These are phyloP conservation scores for Ramalina intermedia DNA, from an alignment of 495 filamentous ascomycete species.

Conservation along the genomic window DNA sequence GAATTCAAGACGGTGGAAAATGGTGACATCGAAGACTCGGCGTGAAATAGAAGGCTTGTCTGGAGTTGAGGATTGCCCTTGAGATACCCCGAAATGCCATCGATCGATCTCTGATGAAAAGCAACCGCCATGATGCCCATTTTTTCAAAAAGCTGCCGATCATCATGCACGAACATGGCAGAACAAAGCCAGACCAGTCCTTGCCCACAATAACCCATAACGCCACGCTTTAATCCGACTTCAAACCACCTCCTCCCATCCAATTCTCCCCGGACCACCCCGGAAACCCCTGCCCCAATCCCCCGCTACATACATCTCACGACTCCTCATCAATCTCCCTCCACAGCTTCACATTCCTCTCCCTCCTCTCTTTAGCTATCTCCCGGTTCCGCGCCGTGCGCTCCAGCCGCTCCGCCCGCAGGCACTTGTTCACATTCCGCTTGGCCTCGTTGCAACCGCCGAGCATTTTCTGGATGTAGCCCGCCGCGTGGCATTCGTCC, in stretches of 20 bases:
- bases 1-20: constrained; percentile 2
- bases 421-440: constrained; percentile 62
- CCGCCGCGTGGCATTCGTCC: constrained; percentile 87
- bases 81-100: not conserved
- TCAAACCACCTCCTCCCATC: not conserved
- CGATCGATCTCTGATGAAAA: too few species aligned
- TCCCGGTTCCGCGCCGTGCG: constrained; percentile 65
- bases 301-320: constrained; percentile 17
- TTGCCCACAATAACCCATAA: not conserved
- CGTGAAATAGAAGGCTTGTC: not conserved
- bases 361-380: constrained; percentile 49
- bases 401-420: constrained; percentile 62
- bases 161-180: not conserved
- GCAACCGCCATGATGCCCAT: not conserved
- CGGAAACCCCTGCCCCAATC: not conserved
- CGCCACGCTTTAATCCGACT: not conserved
- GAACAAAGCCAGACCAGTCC: not conserved
- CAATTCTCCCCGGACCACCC: not conserved
- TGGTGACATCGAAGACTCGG: constrained; percentile 11
- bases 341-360: constrained; percentile 59
- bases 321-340: constrained; percentile 68
- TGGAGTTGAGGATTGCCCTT: not conserved
- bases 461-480: constrained; percentile 75
- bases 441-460: constrained; percentile 88
- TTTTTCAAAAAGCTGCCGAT: not conserved